Evolutionary conservation across 345 rosid species (phyloP).

Genomic region (Corchorus capsularis): DNA sequence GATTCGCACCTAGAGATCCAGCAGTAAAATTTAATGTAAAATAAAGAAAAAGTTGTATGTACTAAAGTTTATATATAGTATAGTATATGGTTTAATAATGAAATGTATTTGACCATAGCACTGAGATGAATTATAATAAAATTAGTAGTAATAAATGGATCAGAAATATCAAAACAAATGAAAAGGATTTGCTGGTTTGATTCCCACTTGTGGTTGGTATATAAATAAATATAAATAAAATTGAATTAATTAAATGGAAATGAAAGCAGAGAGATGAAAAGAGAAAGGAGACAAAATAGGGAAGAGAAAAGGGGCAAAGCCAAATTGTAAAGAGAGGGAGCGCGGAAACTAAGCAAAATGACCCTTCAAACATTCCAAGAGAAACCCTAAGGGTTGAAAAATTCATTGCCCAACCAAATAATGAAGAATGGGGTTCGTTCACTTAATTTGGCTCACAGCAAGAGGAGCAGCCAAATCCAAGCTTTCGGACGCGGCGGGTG

Average conservation of each 20-base stretch:
- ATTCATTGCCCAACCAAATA: background rate
- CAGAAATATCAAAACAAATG: background rate
- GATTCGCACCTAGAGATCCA: background rate
- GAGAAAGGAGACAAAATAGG: background rate
- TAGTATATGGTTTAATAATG: too few relatives aligned
- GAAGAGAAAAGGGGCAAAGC: background rate
- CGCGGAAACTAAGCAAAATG: constrained; percentile 22
- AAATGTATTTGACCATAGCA: background rate
- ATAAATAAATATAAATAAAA: background rate
- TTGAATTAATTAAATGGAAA: background rate
- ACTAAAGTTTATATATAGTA: too few relatives aligned
- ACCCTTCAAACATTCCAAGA: constrained; percentile 30
- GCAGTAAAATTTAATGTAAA: background rate
- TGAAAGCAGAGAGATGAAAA: background rate
- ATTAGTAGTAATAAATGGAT: too few relatives aligned
- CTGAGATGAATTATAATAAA: background rate
- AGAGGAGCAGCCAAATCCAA: constrained; percentile 7
- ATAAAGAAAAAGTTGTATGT: background rate
- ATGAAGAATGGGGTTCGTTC: background rate
- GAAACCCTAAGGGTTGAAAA: background rate
- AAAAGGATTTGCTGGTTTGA: background rate
- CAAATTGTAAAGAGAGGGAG: background rate
- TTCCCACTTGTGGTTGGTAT: background rate
- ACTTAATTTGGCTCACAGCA: constrained; percentile 19
- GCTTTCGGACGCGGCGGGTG: constrained; percentile 28